phyloP scores from a whole-genome alignment of 768 basidiomycete genomes.

The Phanerochaete carnosa region DNA sequence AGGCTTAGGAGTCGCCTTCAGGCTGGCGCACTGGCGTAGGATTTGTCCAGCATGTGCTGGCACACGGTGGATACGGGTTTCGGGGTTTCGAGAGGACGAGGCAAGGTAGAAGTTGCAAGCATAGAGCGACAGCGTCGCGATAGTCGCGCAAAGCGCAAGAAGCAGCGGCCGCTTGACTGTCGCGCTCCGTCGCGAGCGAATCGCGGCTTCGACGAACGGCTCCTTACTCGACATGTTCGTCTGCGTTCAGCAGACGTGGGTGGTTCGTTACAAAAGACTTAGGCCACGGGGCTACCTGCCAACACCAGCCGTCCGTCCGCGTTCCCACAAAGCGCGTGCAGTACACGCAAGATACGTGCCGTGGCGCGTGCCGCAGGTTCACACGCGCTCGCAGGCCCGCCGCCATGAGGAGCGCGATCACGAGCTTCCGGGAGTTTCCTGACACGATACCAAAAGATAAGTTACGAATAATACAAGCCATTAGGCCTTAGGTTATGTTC shows the following conservation, averaged over 20 bases:
- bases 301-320: background rate
- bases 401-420: background rate
- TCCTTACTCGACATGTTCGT: conserved; percentile 4
- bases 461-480: too few species aligned
- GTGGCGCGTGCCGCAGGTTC: background rate
- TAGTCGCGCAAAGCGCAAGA: conserved; percentile 8
- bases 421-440: background rate
- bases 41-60: conserved; percentile 24
- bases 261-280: background rate
- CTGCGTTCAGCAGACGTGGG: background rate
- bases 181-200: background rate
- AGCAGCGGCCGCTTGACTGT: conserved; percentile 3
- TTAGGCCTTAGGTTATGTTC: too few species aligned
- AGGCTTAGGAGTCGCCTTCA: conserved; percentile 27
- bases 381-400: background rate
- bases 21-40: conserved; percentile 28
- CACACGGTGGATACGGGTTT: conserved; percentile 12
- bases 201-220: background rate
- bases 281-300: background rate
- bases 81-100: background rate
- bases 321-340: background rate
- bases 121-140: conserved; percentile 12
- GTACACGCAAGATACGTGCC: background rate
- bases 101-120: conserved; percentile 14
- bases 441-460: too few species aligned